These are phyloP conservation scores for Rubus idaeus DNA, from an alignment of 306 rosid genomes.

Conservation along the genomic window DNA sequence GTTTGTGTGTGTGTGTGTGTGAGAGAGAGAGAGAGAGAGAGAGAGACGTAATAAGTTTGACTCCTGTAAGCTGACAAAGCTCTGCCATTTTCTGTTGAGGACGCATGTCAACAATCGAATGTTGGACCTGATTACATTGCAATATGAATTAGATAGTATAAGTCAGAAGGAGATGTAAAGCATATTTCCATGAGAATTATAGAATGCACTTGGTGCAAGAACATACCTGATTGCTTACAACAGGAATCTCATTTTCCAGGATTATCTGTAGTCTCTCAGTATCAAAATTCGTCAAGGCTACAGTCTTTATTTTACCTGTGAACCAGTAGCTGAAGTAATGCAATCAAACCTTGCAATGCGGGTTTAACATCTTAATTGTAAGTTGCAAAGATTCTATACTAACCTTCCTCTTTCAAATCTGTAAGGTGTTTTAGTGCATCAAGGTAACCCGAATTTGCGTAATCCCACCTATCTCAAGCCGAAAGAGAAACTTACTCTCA, in stretches of 20 bases:
- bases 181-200: neutral
- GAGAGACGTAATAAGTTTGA: conserved; percentile 87
- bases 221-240: conserved; percentile 94
- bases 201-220: conserved; percentile 10
- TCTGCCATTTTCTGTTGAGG: conserved; percentile 93
- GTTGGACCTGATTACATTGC: conserved; percentile 67
- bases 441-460: conserved; percentile 80
- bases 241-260: conserved; percentile 85
- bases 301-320: conserved; percentile 89
- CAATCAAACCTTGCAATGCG: conserved; percentile 36
- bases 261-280: conserved; percentile 86
- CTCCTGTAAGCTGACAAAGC: conserved; percentile 90
- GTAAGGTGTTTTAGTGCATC: conserved; percentile 94
- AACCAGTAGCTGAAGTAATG: conserved; percentile 29
- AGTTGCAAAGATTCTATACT: conserved; percentile 17
- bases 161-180: neutral
- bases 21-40: conserved; percentile 37
- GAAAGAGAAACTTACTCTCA: conserved; percentile 18
- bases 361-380: conserved; percentile 2
- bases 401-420: conserved; percentile 87
- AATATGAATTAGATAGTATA: neutral
- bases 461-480: conserved; percentile 81
- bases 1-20: neutral
- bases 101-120: conserved; percentile 88
- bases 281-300: conserved; percentile 88